Percentiles rank a stretch among this genome's conserved stretches.
Evolutionary conservation across 2,329 filamentous ascomycete genomes (phyloP).

Genomic region (Coniochaeta hoffmannii): DNA sequence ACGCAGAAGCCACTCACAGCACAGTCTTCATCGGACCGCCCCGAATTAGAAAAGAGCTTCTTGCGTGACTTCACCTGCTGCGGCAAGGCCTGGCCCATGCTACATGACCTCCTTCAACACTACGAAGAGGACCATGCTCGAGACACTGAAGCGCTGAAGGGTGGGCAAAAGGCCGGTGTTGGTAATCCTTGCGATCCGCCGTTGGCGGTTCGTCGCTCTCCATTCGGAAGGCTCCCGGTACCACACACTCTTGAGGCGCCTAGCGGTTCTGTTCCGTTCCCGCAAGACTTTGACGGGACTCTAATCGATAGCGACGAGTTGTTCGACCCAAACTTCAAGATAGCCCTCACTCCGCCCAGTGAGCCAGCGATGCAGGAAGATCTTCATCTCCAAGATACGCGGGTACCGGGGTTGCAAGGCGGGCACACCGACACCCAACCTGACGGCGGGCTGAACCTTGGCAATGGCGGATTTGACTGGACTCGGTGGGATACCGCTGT

Average conservation of each 20-base stretch:
- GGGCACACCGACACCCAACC: too few relatives aligned
- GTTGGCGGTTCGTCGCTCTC: too few relatives aligned
- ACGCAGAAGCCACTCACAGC: conserved; percentile 82
- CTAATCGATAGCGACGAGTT: neutral
- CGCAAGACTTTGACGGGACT: neutral
- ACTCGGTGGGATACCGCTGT: too few relatives aligned
- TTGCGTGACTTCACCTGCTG: conserved; percentile 97
- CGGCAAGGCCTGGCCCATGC: conserved; percentile 76
- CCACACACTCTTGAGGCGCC: neutral
- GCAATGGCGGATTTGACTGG: too few relatives aligned
- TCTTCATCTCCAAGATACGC: too few relatives aligned
- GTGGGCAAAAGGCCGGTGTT: too few relatives aligned
- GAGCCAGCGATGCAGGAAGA: too few relatives aligned
- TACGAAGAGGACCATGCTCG: conserved; percentile 62
- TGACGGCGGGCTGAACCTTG: too few relatives aligned
- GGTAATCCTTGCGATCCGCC: too few relatives aligned
- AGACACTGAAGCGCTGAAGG: neutral
- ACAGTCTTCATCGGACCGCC: conserved; percentile 92
- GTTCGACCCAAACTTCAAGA: neutral
- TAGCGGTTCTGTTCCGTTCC: neutral
- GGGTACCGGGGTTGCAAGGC: too few relatives aligned
- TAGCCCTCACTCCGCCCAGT: neutral
- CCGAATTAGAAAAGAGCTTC: conserved; percentile 93
- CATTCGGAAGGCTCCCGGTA: too few relatives aligned
- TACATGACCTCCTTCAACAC: conserved; percentile 92